Conservation (phyloP, 768 basidiomycete species). For the Mrakia blollopis region DNA sequence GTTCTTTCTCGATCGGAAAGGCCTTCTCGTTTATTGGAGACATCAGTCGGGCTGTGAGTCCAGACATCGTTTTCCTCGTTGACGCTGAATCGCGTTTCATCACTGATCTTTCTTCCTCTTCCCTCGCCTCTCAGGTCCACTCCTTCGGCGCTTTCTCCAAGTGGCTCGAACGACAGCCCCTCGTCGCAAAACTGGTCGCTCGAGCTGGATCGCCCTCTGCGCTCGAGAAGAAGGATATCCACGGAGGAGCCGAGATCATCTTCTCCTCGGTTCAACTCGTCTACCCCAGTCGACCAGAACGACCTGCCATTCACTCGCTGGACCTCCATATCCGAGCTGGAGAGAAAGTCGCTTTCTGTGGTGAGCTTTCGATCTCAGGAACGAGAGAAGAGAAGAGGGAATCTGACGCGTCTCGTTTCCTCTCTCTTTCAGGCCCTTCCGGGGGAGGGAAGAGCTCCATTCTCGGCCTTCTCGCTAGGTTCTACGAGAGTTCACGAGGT, state of each 20-base stretch:
- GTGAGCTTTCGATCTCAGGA: conserved; percentile 34
- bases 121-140: neutral
- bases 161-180: conserved; percentile 18
- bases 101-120: neutral
- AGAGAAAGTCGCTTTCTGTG: conserved; percentile 42
- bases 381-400: neutral
- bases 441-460: conserved; percentile 34
- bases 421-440: neutral
- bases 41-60: conserved; percentile 2
- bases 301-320: conserved; percentile 36
- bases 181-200: conserved; percentile 9
- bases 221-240: neutral
- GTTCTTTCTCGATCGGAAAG: conserved; percentile 8
- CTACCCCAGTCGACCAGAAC: conserved; percentile 39
- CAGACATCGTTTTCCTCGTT: neutral
- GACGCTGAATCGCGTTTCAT: neutral
- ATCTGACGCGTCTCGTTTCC: neutral
- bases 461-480: conserved; percentile 41
- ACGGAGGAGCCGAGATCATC: neutral
- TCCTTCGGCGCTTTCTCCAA: neutral
- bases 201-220: neutral
- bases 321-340: conserved; percentile 38
- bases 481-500: conserved; percentile 41
- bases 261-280: conserved; percentile 33
- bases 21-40: conserved; percentile 27